Evolutionary conservation across 2,329 filamentous ascomycete species (phyloP).

Genomic region (Colletotrichum sp.): DNA sequence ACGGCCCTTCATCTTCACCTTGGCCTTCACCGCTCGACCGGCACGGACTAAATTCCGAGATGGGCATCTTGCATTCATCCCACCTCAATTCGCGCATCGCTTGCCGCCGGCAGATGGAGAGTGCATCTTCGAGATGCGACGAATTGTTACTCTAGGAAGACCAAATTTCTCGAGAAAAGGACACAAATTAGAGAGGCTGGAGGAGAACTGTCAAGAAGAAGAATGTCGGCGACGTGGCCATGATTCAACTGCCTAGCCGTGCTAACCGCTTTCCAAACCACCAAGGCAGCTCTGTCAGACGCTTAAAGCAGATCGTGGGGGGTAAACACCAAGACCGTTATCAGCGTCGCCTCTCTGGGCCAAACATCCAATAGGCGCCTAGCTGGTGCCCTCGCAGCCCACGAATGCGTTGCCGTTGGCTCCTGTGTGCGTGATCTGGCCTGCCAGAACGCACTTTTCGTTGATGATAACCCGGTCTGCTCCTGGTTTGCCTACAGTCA

Average conservation of each 20-base stretch:
- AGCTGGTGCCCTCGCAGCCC: slow-evolving; percentile 47
- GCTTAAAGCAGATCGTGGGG: not conserved
- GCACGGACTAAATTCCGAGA: not conserved
- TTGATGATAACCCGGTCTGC: slow-evolving; percentile 75
- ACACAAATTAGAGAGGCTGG: not conserved
- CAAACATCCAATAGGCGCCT: not conserved
- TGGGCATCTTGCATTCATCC: not conserved
- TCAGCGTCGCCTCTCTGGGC: not conserved
- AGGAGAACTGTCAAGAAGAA: not conserved
- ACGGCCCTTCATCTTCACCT: not conserved
- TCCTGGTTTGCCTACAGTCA: slow-evolving; percentile 59
- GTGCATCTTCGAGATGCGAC: not conserved
- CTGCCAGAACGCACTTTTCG: slow-evolving; percentile 58
- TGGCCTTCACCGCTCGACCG: not conserved
- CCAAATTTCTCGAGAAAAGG: not conserved
- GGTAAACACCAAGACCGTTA: not conserved
- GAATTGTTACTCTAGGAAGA: rapidly evolving
- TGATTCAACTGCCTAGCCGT: not conserved
- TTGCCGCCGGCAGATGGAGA: not conserved
- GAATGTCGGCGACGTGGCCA: not conserved
- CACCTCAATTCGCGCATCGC: not conserved
- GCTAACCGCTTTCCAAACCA: not conserved
- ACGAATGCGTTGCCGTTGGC: slow-evolving; percentile 74
- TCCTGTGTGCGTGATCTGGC: slow-evolving; percentile 73
- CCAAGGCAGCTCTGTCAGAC: not conserved